Evolutionary conservation across 768 basidiomycete genomes (phyloP), one percentile per base, ranked within the genome.

Genomic region (Boletus reticulatus): DNA sequence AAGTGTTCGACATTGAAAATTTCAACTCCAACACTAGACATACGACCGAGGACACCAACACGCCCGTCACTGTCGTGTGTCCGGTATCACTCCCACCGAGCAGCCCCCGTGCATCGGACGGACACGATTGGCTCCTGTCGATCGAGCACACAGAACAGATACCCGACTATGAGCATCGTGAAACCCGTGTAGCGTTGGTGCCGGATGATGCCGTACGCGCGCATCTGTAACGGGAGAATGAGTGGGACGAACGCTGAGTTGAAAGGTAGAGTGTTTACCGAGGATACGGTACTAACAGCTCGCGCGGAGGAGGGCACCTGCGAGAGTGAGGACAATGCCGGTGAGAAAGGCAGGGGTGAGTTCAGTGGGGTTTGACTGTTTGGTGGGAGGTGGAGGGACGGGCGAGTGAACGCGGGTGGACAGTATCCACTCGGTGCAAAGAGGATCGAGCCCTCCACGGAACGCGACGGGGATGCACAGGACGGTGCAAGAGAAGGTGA

Each of bases 161-260:
- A 48, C 0, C 67, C 66, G 0, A 55, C 3, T 4, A 8, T 12
- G 16, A 48, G 6, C 4, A 10, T 8, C 1, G 50, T 0, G 0
- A 6, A 16, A 7, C 39, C 68, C 1, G 67, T 67, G 38, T 73
- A 72, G 27, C 64, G 62, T 9, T 70, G 72, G 51, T 73, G 71
- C 1, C 70, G 66, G 7, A 72, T 62, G 52, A 64, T 16, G 10
- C 56, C 11, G 53, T 73, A 70, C 12, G 50, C 59, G 1, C 69
- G n/a, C 66, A 0, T 48, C 6, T 2, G 67, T 71, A 32, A 73
- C 55, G 50, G 73, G 64, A 22, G 47, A 20, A 16, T 60, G 68
- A 6, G 50, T 13, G 4, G 50, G 51, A 1, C 56, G 59, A 38
- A 66, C 52, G 37, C 57, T 48, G 12, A 70, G 59, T n/a, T 67